Percentiles rank a stretch among this genome's conserved stretches.
Conservation (phyloP, 1,139 yeast genomes). For the Candida anutae region DNA sequence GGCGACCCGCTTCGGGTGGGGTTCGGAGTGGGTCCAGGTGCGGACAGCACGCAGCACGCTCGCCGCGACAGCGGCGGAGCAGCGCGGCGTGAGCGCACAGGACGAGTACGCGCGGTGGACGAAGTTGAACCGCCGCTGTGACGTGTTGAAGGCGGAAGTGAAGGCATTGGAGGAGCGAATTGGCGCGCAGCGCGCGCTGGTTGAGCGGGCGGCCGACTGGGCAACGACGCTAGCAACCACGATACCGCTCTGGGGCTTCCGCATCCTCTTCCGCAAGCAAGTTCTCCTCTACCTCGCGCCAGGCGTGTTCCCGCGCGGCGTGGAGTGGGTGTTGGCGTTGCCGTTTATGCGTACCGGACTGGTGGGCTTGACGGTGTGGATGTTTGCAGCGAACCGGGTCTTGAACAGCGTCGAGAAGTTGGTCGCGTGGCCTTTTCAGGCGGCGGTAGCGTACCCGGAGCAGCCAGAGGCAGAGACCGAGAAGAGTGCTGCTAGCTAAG, state of each 20-base stretch:
- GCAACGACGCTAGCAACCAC: constrained; percentile 24
- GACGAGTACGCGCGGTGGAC: constrained; percentile 97
- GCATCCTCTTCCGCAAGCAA: constrained; percentile 49
- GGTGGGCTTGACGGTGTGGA: constrained; percentile 47
- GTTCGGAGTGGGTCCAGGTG: constrained; percentile 19
- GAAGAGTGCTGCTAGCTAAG: no score
- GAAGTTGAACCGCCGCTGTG: constrained; percentile 68
- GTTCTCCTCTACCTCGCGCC: constrained; percentile 57
- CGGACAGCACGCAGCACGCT: no score
- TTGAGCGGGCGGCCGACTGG: constrained; percentile 24
- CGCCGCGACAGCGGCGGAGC: no score
- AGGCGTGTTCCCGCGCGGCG: constrained; percentile 47
- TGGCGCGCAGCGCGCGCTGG: constrained; percentile 25
- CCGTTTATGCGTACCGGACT: constrained; percentile 55
- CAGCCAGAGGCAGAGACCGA: not conserved
- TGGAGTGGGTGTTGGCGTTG: constrained; percentile 52
- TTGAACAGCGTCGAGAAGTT: constrained; percentile 20
- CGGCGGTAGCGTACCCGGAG: constrained; percentile 16
- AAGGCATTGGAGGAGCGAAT: constrained; percentile 32
- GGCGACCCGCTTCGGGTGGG: constrained; percentile 25
- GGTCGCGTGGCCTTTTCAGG: constrained; percentile 21
- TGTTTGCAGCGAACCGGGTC: constrained; percentile 31
- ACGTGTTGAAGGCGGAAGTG: constrained; percentile 49
- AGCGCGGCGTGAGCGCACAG: constrained; percentile 70
- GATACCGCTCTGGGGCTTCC: constrained; percentile 42